These are phyloP conservation scores for Penicillium diatomitis DNA, from an alignment of 495 filamentous ascomycete genomes.

Conservation along the genomic window DNA sequence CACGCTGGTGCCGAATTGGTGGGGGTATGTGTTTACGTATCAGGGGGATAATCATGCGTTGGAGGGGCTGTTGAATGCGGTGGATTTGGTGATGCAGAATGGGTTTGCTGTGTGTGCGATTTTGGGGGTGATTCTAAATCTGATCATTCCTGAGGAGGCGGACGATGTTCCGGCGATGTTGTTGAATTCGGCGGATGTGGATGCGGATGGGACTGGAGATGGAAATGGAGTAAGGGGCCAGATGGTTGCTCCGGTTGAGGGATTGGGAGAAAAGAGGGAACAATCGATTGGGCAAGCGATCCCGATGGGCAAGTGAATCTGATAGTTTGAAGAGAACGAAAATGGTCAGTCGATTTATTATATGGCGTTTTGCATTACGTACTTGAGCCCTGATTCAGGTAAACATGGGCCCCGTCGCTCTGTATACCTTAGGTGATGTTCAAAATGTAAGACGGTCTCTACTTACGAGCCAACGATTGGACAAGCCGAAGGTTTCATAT, in stretches of 20 bases:
- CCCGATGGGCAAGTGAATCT: too few species aligned
- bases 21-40: slow-evolving; percentile 67
- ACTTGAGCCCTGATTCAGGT: too few species aligned
- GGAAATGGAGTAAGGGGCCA: neutral
- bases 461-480: too few species aligned
- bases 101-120: slow-evolving; percentile 57
- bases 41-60: slow-evolving; percentile 59
- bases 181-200: neutral
- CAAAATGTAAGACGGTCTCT: too few species aligned
- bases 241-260: neutral
- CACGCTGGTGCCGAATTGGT: slow-evolving; percentile 73
- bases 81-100: slow-evolving; percentile 72
- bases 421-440: too few species aligned
- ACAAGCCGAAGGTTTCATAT: too few species aligned
- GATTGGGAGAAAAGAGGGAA: neutral
- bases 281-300: neutral
- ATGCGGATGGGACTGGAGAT: slow-evolving; percentile 11
- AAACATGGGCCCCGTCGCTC: too few species aligned
- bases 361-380: too few species aligned
- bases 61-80: slow-evolving; percentile 74
- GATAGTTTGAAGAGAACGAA: too few species aligned
- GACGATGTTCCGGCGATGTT: slow-evolving; percentile 43
- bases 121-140: slow-evolving; percentile 61
- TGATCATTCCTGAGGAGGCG: slow-evolving; percentile 62
- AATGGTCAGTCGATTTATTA: too few species aligned